Conservation (phyloP, 495 filamentous ascomycete species). For the Aspergillus haitiensis region DNA sequence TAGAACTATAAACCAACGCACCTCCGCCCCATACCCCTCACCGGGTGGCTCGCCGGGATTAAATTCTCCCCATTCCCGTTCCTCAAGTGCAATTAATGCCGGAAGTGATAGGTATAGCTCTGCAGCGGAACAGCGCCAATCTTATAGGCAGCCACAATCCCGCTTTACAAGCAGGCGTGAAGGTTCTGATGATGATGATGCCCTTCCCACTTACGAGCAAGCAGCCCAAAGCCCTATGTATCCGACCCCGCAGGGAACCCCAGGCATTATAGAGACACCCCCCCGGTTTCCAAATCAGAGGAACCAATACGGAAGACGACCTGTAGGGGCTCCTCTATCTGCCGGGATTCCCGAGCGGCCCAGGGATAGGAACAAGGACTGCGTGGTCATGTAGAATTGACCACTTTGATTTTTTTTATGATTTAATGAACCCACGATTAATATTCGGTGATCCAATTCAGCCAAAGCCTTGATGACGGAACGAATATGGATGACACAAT, state of each 20-base stretch:
- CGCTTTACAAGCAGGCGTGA: conserved; percentile 35
- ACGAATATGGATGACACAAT: conserved; percentile 17
- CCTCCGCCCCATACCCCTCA: conserved; percentile 15
- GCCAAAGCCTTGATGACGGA: conserved; percentile 15
- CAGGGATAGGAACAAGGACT: conserved; percentile 41
- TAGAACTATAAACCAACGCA: conserved; percentile 12
- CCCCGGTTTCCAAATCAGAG: conserved; percentile 25
- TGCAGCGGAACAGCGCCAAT: conserved; percentile 20
- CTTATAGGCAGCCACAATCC: conserved; percentile 20
- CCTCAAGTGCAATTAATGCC: conserved; percentile 20
- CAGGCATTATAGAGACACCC: conserved; percentile 40
- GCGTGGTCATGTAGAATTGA: conserved; percentile 45
- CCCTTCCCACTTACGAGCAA: conserved; percentile 82
- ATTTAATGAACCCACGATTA: not conserved
- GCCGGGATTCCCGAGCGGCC: conserved; percentile 25
- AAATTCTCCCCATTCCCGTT: conserved; percentile 17
- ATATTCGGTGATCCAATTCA: conserved; percentile 1
- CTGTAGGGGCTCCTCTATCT: conserved; percentile 15
- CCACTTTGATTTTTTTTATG: not conserved
- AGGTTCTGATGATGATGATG: conserved; percentile 46
- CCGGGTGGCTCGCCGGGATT: not conserved
- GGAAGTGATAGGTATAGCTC: conserved; percentile 7
- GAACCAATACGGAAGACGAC: conserved; percentile 23
- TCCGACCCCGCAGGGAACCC: conserved; percentile 59
- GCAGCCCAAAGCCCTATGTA: conserved; percentile 65